These are phyloP conservation scores for Flaveria bidentis DNA, from an alignment of 129 eudicot species.

Conservation along the genomic window DNA sequence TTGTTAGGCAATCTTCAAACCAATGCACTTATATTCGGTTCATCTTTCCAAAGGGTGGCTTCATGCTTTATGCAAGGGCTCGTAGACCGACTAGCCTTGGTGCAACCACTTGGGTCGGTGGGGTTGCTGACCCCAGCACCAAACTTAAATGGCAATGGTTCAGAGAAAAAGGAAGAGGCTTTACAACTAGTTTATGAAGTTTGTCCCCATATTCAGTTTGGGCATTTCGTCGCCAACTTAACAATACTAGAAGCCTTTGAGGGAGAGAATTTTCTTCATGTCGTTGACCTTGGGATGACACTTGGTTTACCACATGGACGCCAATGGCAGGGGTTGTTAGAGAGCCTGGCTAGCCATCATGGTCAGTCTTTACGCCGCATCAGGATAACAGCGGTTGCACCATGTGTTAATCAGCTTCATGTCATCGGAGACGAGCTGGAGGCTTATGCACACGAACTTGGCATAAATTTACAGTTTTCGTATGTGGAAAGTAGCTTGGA, in stretches of 20 bases:
- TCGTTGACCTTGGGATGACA: conserved; percentile 56
- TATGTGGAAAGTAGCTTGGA: conserved; percentile 45
- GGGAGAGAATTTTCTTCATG: conserved; percentile 62
- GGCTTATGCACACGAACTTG: conserved; percentile 37
- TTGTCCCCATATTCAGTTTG: conserved; percentile 53
- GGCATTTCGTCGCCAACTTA: conserved; percentile 48
- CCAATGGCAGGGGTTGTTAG: conserved; percentile 48
- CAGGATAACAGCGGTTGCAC: conserved; percentile 47
- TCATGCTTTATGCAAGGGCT: conserved; percentile 56
- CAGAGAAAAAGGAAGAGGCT: conserved; percentile 46
- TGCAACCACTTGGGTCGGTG: conserved; percentile 52
- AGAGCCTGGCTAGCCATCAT: conserved; percentile 42
- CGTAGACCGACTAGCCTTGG: conserved; percentile 42
- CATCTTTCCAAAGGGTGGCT: conserved; percentile 56
- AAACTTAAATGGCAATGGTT: conserved; percentile 25
- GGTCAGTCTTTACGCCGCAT: conserved; percentile 35
- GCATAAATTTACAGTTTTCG: conserved; percentile 41
- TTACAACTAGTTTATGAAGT: conserved; percentile 41
- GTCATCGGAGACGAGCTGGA: conserved; percentile 46
- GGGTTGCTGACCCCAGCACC: conserved; percentile 29
- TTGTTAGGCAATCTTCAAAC: conserved; percentile 44
- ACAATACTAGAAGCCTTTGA: conserved; percentile 63
- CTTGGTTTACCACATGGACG: conserved; percentile 52
- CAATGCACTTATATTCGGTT: conserved; percentile 47
- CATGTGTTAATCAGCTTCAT: conserved; percentile 27